Conservation (phyloP, 306 rosid genomes). For the Crataegus laevigata region DNA sequence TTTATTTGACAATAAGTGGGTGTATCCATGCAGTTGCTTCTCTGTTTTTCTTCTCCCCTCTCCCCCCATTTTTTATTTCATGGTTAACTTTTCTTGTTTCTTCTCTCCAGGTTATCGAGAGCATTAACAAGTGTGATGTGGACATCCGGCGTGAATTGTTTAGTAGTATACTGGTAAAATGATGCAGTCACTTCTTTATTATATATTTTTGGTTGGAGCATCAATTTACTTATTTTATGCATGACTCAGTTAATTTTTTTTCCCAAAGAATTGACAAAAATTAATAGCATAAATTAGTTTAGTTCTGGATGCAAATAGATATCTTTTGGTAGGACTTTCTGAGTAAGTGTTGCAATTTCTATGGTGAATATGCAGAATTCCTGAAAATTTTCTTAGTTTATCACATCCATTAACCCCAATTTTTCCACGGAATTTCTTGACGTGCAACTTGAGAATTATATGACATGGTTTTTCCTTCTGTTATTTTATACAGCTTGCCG, state of each 20-base stretch:
- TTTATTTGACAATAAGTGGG: slow-evolving; percentile 5
- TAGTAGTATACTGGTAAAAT: slow-evolving; percentile 88
- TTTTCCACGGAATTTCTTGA: neutral
- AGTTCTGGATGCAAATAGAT: neutral
- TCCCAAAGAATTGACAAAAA: neutral
- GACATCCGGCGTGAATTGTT: slow-evolving; percentile 95
- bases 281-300: neutral
- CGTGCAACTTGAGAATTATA: neutral
- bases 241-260: neutral
- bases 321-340: neutral
- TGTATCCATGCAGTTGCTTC: neutral
- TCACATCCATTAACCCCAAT: neutral
- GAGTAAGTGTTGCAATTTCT: neutral
- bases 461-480: slow-evolving; percentile 7
- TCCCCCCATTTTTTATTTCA: slow-evolving; percentile 13
- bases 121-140: slow-evolving; percentile 92
- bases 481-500: slow-evolving; percentile 70
- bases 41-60: slow-evolving; percentile 1
- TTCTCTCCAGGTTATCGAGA: slow-evolving; percentile 74
- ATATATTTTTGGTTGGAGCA: neutral
- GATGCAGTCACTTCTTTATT: neutral
- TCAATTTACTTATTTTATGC: neutral
- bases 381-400: neutral
- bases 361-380: neutral
- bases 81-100: slow-evolving; percentile 8